Conservation (phyloP, 768 basidiomycete genomes). For the Brasilioporus rufonigricans region DNA sequence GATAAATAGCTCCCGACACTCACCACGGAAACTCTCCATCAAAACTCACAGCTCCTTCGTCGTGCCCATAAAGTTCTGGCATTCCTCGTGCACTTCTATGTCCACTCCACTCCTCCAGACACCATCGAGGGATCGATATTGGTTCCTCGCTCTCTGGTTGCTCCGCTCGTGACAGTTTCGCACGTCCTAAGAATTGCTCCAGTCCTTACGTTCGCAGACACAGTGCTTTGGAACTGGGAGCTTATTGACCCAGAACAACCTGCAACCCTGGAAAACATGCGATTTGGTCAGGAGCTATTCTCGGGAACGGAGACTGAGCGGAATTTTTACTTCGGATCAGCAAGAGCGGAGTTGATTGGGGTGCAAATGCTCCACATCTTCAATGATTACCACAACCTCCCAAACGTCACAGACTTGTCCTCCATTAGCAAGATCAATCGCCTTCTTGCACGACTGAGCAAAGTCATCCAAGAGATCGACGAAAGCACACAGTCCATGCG, state of each 20-base stretch:
- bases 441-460: conserved; percentile 67
- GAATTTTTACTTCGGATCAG: conserved; percentile 85
- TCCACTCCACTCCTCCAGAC: conserved; percentile 66
- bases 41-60: conserved; percentile 62
- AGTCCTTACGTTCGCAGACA: conserved; percentile 93
- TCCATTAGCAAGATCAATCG: conserved; percentile 65
- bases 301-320: conserved; percentile 83
- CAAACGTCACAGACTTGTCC: conserved; percentile 60
- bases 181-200: conserved; percentile 82
- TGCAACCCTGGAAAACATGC: conserved; percentile 70
- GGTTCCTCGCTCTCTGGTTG: conserved; percentile 73
- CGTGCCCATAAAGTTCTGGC: conserved; percentile 89
- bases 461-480: conserved; percentile 71
- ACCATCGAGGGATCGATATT: conserved; percentile 40
- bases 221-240: conserved; percentile 92
- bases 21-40: conserved; percentile 48
- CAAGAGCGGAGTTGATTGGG: conserved; percentile 81
- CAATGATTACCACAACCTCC: conserved; percentile 79
- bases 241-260: conserved; percentile 55
- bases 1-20: conserved; percentile 69
- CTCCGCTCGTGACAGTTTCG: conserved; percentile 78
- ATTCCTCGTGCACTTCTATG: conserved; percentile 88
- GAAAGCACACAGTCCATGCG: conserved; percentile 68
- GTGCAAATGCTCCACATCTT: conserved; percentile 85
- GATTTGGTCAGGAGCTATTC: conserved; percentile 62